These are phyloP conservation scores for Moricandia moricandioides DNA, from an alignment of 345 rosid species.

Conservation along the genomic window DNA sequence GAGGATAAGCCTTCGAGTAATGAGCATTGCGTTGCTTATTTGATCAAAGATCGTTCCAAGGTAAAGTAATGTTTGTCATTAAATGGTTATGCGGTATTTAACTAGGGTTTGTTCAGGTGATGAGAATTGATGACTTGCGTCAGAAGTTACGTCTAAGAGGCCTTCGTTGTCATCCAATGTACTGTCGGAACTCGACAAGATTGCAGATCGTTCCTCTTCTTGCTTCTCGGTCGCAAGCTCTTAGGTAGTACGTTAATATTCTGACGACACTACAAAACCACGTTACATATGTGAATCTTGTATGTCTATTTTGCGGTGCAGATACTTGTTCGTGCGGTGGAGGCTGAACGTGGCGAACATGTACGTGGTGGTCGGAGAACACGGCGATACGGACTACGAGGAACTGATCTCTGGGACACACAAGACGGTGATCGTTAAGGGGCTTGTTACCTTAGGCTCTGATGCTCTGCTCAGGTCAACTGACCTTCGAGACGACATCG, in stretches of 20 bases:
- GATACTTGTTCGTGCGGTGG: conserved; percentile 95
- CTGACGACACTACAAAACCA: neutral
- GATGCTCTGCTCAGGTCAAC: conserved; percentile 60
- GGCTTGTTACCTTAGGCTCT: conserved; percentile 54
- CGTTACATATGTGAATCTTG: neutral
- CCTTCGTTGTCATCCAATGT: conserved; percentile 96
- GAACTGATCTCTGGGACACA: conserved; percentile 83
- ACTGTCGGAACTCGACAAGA: conserved; percentile 77
- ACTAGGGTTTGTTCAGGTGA: conserved; percentile 47
- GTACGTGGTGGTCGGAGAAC: conserved; percentile 82
- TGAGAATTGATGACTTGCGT: conserved; percentile 81
- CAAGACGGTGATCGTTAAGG: conserved; percentile 68
- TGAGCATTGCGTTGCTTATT: conserved; percentile 70
- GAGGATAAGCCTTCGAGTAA: conserved; percentile 65
- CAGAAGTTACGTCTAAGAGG: conserved; percentile 94
- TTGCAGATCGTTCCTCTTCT: conserved; percentile 83
- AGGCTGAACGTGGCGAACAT: conserved; percentile 79
- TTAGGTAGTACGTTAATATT: conserved; percentile 62
- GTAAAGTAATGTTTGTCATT: conserved; percentile 30
- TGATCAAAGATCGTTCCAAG: conserved; percentile 60
- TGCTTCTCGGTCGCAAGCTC: conserved; percentile 94
- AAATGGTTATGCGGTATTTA: neutral
- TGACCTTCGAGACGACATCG: conserved; percentile 64
- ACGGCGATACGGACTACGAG: conserved; percentile 84
- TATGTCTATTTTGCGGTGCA: conserved; percentile 5